Evolutionary conservation across 345 rosid species (phyloP), one percentile per base, ranked within the genome.

Genomic region (Durio zibethinus): DNA sequence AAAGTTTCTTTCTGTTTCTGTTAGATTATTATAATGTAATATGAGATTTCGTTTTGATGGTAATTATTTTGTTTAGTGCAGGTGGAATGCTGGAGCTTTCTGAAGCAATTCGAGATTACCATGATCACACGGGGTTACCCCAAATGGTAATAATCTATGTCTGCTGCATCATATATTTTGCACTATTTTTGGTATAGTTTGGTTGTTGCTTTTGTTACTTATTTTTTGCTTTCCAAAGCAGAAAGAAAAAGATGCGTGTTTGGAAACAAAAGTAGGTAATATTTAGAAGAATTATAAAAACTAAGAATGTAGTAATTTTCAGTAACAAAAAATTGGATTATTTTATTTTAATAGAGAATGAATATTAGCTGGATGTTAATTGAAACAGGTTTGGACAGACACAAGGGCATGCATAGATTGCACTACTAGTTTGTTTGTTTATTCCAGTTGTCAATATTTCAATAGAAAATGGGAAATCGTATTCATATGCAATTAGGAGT

Each of bases 31-130:
- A 21, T 20, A 11, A 47, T 60, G 54, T 38, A 6, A 27, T 71
- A 54, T 75, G 18, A 21, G 43, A 73, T 14, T 78, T 54, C 72
- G 1, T 21, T 18, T 21, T 72, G 4, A 31, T 70, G 48, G 14
- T 47, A 60, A 76, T 31, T 60, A 11, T 14, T 38, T 53, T 73
- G 78, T 71, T 56, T 54, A 47, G 62, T 77, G 63, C 65, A 93
- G 99, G 97, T 73, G 91, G 86, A 74, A 86, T 86, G 94, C 93
- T 96, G 25, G 97, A 96, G 80, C 97, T 96, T 48, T 83, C 99
- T 10, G 98, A 96, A 78, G 98, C 99, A 15, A 96, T 96, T 82
- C 83, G 98, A 82, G 98, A 94, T 76, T 93, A 84, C 88, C 97
- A 96, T 65, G 99, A 96, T 86, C 89, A 84, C 72, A 89, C 81